Conservation (phyloP, 2,329 filamentous ascomycete genomes). For the Trichoderma atroviride region DNA sequence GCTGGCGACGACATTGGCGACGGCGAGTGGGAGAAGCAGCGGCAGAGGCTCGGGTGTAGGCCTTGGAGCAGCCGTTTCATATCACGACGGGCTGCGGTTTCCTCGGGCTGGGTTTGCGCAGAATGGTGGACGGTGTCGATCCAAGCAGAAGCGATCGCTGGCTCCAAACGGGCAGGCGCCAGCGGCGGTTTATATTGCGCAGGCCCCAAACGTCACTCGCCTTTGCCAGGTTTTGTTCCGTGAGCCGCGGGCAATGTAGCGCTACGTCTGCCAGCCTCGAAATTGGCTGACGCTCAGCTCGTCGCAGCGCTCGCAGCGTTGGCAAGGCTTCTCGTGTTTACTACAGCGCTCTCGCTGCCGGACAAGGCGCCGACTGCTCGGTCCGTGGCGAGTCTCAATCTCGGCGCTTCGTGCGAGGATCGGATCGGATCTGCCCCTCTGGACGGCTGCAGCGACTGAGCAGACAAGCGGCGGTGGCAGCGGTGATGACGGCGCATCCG, state of each 20-base stretch:
- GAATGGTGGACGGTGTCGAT: not conserved
- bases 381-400: not conserved
- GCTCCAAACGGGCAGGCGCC: slow-evolving; percentile 15
- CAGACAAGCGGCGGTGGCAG: not conserved
- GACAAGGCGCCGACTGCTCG: not conserved
- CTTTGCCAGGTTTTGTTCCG: slow-evolving; percentile 1
- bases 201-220: slow-evolving; percentile 6
- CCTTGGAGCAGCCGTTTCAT: slow-evolving; percentile 27
- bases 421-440: not conserved
- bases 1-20: slow-evolving; percentile 19
- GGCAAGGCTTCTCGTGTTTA: not conserved
- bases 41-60: slow-evolving; percentile 23
- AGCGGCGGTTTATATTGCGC: slow-evolving; percentile 22
- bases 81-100: slow-evolving; percentile 5
- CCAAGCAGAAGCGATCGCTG: not conserved
- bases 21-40: not conserved
- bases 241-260: slow-evolving; percentile 7
- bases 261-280: slow-evolving; percentile 14
- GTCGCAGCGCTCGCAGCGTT: not conserved
- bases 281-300: slow-evolving; percentile 12
- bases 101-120: not conserved
- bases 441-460: not conserved
- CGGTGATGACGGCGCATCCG: slow-evolving; percentile 17
- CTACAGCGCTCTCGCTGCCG: not conserved
- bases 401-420: not conserved